Evolutionary conservation across 106 monocot genomes (phyloP), one percentile per base, ranked within the genome.

Genomic region (Platanthera guangdongensis): DNA sequence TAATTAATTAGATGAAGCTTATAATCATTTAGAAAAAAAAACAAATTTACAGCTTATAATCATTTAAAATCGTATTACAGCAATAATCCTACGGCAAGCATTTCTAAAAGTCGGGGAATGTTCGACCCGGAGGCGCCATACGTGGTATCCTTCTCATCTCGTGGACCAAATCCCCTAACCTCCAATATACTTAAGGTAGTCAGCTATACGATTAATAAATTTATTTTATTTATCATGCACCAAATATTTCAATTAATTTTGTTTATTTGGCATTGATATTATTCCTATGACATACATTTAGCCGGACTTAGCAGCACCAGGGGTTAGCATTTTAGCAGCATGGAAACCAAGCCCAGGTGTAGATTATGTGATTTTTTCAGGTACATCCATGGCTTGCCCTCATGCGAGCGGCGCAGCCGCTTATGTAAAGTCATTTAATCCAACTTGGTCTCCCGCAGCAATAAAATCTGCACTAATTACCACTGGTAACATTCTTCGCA

Each of bases 331-430:
- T 59, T 75, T 81, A 74, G 80, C 75, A 0, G 75, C 80, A 5
- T 81, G 80, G 80, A 75, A 75, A 19, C 80, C 80, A 0, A 51
- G 8, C 0, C 25, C 45, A 8, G 15, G n/a, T 3, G 78, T 39
- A 7, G 6, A 64, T 1, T 85, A 81, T 65, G 79, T 76, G 79
- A 82, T 85, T 18, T 57, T 76, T 9, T 82, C 85, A 25, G 85
- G 85, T 9, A 82, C 85, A 28, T 85, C 85, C 65, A 85, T 85
- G 85, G 46, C 85, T 6, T 82, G 82, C 76, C 85, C 85, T 2
- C 85, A 85, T 47, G 73, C 70, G 12, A 74, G 47, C 9, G 82
- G 76, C 0, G 76, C 67, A 4, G 85, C 85, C 8, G 82, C 85
- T 3, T 82, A 79, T 14, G 79, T 85, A 25, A 85, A 85, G 49